Evolutionary conservation across 768 basidiomycete genomes (phyloP), one percentile per base, ranked within the genome.

Genomic region (Boletales sp.): DNA sequence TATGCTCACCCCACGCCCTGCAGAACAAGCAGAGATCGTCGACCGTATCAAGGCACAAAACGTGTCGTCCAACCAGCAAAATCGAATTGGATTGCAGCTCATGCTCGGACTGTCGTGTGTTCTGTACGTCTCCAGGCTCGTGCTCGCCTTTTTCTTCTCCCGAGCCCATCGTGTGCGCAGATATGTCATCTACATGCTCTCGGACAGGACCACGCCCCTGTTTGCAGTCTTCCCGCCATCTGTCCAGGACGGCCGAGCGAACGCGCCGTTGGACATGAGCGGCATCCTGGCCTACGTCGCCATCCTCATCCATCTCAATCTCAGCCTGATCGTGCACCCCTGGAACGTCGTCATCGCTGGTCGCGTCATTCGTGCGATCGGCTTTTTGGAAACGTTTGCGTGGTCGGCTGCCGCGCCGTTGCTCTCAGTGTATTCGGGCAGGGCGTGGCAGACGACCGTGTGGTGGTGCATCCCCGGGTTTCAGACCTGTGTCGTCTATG

Each of bases 21-120:
- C 57, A 86, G 85, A 87, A 60, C 86, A 87, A 61, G 78, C 83
- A 40, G 76, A 78, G 40, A 36, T 84, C 12, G 74, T 87, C 42
- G 66, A 75, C n/a, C 56, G 48, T 5, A 65, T 87, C 35, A 77
- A 74, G 41, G 58, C 57, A n/a, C 67, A 73, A 40, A 79, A 79
- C 48, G 64, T 69, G 0, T 59, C 60, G 8, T 74, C 74, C 1
- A 79, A 76, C 61, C 55, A 61, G 48, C 71, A 68, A 40, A 76
- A 77, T 35, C 62, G 72, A 21, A 40, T 70, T 9, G 64, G 70
- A 18, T 45, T 81, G 24, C 74, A 74, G 46, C 51, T 62, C 8
- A 64, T 79, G 27, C 64, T 84, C 18, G 66, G 65, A 0, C 57
- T 78, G 19, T 82, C 82, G 4, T 59, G 67, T 39, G 24, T 73